A percentile compares a stretch with the other conserved stretches of the same genome.
Evolutionary conservation across 805 yeast genomes (phyloP).

Genomic region (Kuraishia hungarica): DNA sequence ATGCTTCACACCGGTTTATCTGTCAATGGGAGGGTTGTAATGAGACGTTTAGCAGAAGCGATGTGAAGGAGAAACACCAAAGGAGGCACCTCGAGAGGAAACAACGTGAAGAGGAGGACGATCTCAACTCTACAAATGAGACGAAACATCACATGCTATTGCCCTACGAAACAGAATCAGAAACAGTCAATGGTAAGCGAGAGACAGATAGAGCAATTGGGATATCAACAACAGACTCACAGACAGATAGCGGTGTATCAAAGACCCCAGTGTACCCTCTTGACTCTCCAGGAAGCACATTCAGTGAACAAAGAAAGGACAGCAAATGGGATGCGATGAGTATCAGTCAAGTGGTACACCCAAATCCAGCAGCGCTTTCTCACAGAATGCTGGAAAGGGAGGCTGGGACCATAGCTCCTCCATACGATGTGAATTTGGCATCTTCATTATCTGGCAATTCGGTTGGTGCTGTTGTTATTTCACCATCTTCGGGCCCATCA

Average conservation of each 20-base stretch:
- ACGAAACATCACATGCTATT: background rate
- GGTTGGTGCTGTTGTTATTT: background rate
- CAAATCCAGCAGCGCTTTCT: background rate
- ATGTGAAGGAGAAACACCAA: slow-evolving; percentile 36
- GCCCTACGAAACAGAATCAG: background rate
- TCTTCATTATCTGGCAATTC: background rate
- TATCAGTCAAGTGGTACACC: background rate
- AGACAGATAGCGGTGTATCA: background rate
- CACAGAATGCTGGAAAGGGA: background rate
- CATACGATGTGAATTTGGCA: background rate
- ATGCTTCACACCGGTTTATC: slow-evolving; percentile 29
- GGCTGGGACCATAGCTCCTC: background rate
- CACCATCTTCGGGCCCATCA: background rate
- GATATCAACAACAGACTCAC: background rate
- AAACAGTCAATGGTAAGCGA: too few relatives aligned
- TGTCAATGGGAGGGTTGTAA: slow-evolving; percentile 42
- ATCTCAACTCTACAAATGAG: background rate
- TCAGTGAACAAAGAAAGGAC: background rate
- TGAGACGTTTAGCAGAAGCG: slow-evolving; percentile 44
- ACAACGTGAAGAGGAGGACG: background rate
- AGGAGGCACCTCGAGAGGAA: slow-evolving; percentile 22
- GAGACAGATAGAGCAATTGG: background rate
- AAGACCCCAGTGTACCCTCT: background rate
- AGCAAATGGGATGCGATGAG: background rate
- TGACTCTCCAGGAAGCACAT: background rate